Evolutionary conservation across 495 filamentous ascomycete genomes (phyloP).

Genomic region (Parmelia sp.): DNA sequence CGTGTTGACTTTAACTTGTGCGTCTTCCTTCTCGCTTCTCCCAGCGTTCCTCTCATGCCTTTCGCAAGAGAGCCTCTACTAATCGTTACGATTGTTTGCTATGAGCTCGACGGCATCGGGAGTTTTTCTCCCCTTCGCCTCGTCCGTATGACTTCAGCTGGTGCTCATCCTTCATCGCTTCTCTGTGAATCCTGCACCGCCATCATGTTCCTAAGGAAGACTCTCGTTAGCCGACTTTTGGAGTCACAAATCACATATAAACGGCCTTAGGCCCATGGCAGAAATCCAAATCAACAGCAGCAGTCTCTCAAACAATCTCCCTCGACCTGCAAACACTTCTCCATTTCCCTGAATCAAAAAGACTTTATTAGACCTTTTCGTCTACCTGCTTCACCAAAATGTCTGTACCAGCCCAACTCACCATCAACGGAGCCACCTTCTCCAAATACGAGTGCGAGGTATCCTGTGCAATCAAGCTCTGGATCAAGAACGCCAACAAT

Average conservation of each 20-base stretch:
- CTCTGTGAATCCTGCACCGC: background rate
- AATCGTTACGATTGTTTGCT: background rate
- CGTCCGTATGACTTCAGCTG: conserved; percentile 6
- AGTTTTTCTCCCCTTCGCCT: background rate
- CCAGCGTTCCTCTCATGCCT: background rate
- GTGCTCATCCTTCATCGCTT: background rate
- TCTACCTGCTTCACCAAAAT: background rate
- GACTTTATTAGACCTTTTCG: background rate
- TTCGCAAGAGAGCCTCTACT: background rate
- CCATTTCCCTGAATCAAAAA: background rate
- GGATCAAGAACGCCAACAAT: conserved; percentile 11
- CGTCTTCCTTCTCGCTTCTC: conserved; percentile 1
- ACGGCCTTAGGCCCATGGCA: background rate
- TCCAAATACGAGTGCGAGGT: conserved; percentile 17
- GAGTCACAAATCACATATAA: background rate
- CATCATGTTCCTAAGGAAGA: background rate
- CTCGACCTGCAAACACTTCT: background rate
- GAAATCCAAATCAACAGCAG: background rate
- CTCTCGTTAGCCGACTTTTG: background rate
- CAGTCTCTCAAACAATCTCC: background rate
- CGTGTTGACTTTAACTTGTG: background rate
- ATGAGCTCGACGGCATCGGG: background rate
- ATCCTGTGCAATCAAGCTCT: conserved; percentile 12
- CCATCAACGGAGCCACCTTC: conserved; percentile 14
- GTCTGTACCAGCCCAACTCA: background rate